Percentiles rank a stretch among this genome's conserved stretches.
Conservation (phyloP, 2,329 filamentous ascomycete species). For the Pseudocercospora fijiensis region DNA sequence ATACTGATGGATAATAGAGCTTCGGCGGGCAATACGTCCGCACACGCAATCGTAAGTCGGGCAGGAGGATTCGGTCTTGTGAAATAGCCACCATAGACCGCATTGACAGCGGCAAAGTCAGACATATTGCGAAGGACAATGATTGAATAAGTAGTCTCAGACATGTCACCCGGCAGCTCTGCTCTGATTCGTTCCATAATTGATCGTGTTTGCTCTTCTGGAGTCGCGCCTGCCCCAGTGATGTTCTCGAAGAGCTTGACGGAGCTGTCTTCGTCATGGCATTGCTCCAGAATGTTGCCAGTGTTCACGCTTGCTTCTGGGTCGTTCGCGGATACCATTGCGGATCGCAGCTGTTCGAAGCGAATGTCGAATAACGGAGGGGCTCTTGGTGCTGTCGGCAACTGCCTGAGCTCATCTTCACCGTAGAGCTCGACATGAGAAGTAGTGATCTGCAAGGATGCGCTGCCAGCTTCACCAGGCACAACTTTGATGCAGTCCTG, state of each 20-base stretch:
- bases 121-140: conserved; percentile 76
- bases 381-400: conserved; percentile 42
- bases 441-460: conserved; percentile 64
- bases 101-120: conserved; percentile 74
- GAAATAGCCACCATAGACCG: conserved; percentile 74
- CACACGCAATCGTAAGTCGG: conserved; percentile 78
- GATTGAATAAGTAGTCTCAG: conserved; percentile 47
- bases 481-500: conserved; percentile 56
- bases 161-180: conserved; percentile 29
- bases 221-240: conserved; percentile 38
- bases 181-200: conserved; percentile 42
- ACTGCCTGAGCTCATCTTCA: background rate
- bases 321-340: background rate
- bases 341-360: conserved; percentile 47
- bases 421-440: conserved; percentile 48
- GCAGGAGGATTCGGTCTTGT: conserved; percentile 76
- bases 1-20: conserved; percentile 62
- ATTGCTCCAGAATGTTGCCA: background rate
- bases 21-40: conserved; percentile 60
- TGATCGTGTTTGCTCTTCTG: conserved; percentile 42
- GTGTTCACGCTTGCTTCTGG: background rate
- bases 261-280: background rate
- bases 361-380: conserved; percentile 66
- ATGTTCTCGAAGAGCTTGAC: conserved; percentile 27
- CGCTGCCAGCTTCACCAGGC: conserved; percentile 71